Base-by-base conservation (phyloP, 2,329 filamentous ascomycete genomes). In the Fusarium bactridioides region DNA sequence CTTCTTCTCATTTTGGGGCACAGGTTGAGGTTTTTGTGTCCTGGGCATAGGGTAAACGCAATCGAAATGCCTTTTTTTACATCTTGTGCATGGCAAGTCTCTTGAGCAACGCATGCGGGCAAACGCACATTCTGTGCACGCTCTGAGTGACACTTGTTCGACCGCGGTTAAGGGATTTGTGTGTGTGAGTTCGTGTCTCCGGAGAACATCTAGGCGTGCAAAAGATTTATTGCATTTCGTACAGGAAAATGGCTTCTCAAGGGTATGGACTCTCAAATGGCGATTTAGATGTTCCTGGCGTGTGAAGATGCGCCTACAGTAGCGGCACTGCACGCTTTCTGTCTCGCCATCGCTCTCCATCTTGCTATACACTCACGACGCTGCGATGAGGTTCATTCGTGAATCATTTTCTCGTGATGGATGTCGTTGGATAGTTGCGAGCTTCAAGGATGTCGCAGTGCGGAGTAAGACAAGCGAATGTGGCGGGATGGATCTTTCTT, bases 61-160 rank as follows among this genome's bases (percentile, higher is more conserved):
- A 23, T 61, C 60, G 23, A 74, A 56, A 13, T 41, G 44, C n/a
- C 40, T 38, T 5, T 62, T 50, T 12, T 48, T 40, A 27, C 72
- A 74, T 58, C 72, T 51, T 29, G 31, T 59, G 41, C 72, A 74
- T 7, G 64, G 68, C 18, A 31, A 40, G 11, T 66, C 68, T 53
- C 63, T 74, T 13, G 72, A 69, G 37, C 72, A 74, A 19, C 72
- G 71, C 38, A 63, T 70, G 9, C 71, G 72, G 19, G 64, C 48
- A 10, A 21, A 29, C 9, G 72, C 72, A 33, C 72, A 74, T 41
- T 66, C 71, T 25, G 35, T 56, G 27, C 72, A 74, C 10, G 72
- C 72, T 40, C 72, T 68, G 2, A 51, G 16, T 13, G 67, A 57
- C 11, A 66, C 61, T 13, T 35, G 16, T 15, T 61, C 50, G 23